phyloP scores from a whole-genome alignment of 371 early-diverging fungal genomes.

The Cokeromyces recurvatus region DNA sequence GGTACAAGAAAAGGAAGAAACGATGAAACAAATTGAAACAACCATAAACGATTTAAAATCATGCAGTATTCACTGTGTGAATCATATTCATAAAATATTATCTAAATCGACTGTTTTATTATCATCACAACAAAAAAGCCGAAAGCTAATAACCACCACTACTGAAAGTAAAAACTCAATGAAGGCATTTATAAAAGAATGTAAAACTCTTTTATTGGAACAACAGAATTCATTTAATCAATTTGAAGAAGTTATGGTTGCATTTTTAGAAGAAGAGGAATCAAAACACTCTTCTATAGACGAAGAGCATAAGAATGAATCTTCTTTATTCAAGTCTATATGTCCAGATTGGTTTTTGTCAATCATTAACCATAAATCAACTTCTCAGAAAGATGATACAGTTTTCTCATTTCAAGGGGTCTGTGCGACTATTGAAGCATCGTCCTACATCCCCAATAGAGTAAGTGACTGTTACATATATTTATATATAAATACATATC shows the following conservation, averaged over 20 bases:
- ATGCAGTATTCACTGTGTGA: too few relatives aligned
- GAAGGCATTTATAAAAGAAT: too few relatives aligned
- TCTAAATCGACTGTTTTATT: too few relatives aligned
- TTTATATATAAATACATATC: neutral
- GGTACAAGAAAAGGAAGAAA: too few relatives aligned
- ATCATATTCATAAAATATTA: too few relatives aligned
- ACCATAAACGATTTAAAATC: too few relatives aligned
- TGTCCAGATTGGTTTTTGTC: neutral
- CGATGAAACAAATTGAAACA: too few relatives aligned
- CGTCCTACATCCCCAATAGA: conserved; percentile 7
- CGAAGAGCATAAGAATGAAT: too few relatives aligned
- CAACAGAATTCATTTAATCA: conserved; percentile 7
- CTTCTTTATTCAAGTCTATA: neutral
- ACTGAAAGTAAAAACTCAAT: too few relatives aligned
- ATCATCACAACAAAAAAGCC: too few relatives aligned
- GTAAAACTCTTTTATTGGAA: conserved; percentile 6
- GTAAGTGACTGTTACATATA: neutral
- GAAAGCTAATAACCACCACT: too few relatives aligned
- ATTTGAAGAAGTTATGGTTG: neutral
- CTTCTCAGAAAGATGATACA: conserved; percentile 8
- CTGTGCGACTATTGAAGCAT: conserved; percentile 11
- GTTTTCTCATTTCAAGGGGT: conserved; percentile 10
- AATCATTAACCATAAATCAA: conserved; percentile 6
- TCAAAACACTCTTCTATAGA: too few relatives aligned
- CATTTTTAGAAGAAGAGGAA: neutral